Evolutionary conservation across 176 grass and related monocot species (phyloP).

Genomic region (Musa troglodytarum): DNA sequence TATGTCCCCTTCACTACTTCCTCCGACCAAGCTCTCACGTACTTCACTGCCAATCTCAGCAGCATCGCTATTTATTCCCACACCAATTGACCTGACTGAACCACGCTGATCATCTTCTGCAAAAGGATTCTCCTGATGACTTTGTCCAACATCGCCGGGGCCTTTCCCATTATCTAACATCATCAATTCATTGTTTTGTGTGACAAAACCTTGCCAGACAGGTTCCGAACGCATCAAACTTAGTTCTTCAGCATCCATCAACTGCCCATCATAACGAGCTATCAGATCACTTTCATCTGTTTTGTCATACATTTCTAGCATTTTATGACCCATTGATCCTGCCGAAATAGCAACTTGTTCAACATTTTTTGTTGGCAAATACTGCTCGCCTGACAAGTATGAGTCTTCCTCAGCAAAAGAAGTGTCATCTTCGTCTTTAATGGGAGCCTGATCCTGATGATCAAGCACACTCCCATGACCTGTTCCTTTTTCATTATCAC

Average conservation of each 20-base stretch:
- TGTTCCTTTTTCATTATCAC: constrained; percentile 84
- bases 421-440: constrained; percentile 71
- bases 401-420: constrained; percentile 95
- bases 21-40: constrained; percentile 60
- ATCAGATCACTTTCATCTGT: constrained; percentile 69
- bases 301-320: background rate
- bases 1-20: constrained; percentile 15
- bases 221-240: constrained; percentile 95
- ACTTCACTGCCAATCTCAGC: constrained; percentile 21
- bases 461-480: constrained; percentile 48
- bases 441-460: constrained; percentile 43
- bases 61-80: constrained; percentile 23
- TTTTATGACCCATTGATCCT: constrained; percentile 35
- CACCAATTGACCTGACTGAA: constrained; percentile 22
- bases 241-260: constrained; percentile 89
- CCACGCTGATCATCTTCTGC: constrained; percentile 14
- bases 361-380: constrained; percentile 41
- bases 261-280: constrained; percentile 73
- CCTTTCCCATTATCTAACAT: constrained; percentile 61
- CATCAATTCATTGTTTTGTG: constrained; percentile 75
- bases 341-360: constrained; percentile 40
- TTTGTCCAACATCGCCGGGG: background rate
- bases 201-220: constrained; percentile 92
- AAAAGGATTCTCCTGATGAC: background rate
- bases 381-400: constrained; percentile 82